These are phyloP conservation scores for Eucalyptus guilfoylei DNA, from an alignment of 345 rosid species.

Conservation along the genomic window DNA sequence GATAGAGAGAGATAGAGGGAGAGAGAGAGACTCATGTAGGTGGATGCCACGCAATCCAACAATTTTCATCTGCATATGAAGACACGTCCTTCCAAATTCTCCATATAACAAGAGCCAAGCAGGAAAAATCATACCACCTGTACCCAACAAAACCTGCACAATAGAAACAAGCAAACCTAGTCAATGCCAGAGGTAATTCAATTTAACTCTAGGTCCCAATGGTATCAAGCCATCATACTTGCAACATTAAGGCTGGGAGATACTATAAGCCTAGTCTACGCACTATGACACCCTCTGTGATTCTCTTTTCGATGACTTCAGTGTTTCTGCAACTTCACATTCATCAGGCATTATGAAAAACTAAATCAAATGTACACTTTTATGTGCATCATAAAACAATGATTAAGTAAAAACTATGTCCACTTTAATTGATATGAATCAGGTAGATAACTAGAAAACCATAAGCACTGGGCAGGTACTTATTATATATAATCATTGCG, in stretches of 20 bases:
- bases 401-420: not conserved
- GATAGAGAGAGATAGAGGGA: not conserved
- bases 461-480: not conserved
- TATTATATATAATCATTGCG: not conserved
- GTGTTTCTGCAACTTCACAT: not conserved
- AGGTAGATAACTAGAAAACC: not conserved
- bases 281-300: not conserved
- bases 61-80: slow-evolving; percentile 23
- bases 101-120: not conserved
- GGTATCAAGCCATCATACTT: not conserved
- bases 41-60: not conserved
- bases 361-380: not conserved
- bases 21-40: not conserved
- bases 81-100: slow-evolving; percentile 13
- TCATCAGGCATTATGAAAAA: not conserved
- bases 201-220: slow-evolving; percentile 36
- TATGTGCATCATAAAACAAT: not conserved
- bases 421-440: not conserved
- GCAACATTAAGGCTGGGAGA: not conserved
- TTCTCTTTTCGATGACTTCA: not conserved
- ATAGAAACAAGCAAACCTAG: slow-evolving; percentile 28
- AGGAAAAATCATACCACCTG: not conserved
- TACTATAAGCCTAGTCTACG: not conserved
- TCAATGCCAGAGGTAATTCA: slow-evolving; percentile 37
- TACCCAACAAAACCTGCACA: slow-evolving; percentile 49